Base-by-base conservation (phyloP, 1,139 yeast species). In the Taphrina communis region DNA sequence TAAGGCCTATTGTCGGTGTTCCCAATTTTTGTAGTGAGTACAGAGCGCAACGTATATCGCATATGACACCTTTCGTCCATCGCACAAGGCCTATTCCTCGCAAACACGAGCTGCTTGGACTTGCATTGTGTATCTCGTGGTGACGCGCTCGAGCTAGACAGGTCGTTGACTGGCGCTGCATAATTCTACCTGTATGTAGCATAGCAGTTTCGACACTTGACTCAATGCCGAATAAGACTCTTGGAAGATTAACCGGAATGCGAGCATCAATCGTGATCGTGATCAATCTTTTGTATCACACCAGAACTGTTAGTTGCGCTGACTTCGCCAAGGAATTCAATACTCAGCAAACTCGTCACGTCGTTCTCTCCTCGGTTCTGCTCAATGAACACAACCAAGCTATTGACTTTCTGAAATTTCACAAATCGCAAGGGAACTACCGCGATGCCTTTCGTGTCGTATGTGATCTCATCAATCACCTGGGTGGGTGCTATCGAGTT, bases 351-450 rank as follows among this genome's bases (percentile, higher is more conserved):
- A 19, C 55, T 53, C 46, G 72, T 70, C 9, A 51, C 58, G 5
- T 70, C 72, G 41, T 62, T 68, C 1, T 70, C 69, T 12, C 63
- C 72, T 9, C 31, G 41, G 50, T 70, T 70, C 14, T 56, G 50
- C 55, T 66, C 72, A 21, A 70, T 56, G 63, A 70, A 70, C n/a
- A 70, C 36, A 11, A 67, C 69, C n/a, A 70, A 63, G 17, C 58
- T 66, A 42, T 52, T 57, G 14, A 67, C 70, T 21, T 66, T 66
- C 31, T 70, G 72, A 46, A 70, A 70, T 42, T 70, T 70, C 51
- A 70, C 72, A 42, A 61, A 70, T 48, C 72, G 62, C 41, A 70
- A 51, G 6, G 72, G 59, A 6, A 70, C 55, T 9, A 55, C 42
- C 1, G 66, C 65, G n/a, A 52, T 58, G 11, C 72, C 70, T 14